A percentile compares a stretch with the other conserved stretches of the same genome.
phyloP scores from a whole-genome alignment of 495 filamentous ascomycete genomes.

The Mycothermus thermophilus region DNA sequence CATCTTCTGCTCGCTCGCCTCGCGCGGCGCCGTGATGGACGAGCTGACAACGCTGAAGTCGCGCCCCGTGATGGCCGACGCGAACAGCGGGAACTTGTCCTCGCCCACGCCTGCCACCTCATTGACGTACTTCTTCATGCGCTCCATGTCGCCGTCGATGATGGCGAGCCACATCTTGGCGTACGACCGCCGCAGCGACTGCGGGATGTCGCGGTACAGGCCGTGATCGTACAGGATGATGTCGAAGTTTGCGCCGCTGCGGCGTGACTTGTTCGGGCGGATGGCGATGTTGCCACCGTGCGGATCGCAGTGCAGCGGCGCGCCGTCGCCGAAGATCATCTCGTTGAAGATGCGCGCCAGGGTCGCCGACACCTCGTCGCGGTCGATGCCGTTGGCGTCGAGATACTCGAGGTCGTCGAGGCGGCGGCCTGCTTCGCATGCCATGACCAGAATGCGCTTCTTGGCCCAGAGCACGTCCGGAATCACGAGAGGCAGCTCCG shows the following conservation, averaged over 20 bases:
- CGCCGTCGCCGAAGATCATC: conserved; percentile 92
- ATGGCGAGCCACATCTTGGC: conserved; percentile 97
- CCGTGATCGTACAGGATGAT: conserved; percentile 98
- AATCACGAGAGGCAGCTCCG: conserved; percentile 65
- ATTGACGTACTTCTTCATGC: conserved; percentile 77
- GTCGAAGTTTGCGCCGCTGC: conserved; percentile 66
- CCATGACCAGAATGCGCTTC: conserved; percentile 88
- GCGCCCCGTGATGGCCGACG: conserved; percentile 88
- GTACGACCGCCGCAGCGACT: conserved; percentile 64
- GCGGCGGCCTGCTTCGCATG: conserved; percentile 73
- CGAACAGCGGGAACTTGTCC: conserved; percentile 90
- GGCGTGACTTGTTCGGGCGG: conserved; percentile 42
- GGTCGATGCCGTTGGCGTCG: conserved; percentile 73
- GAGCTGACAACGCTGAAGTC: conserved; percentile 65
- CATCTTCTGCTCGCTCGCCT: conserved; percentile 59
- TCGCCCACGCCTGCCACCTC: conserved; percentile 83
- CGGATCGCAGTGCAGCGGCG: conserved; percentile 91
- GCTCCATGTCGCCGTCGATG: conserved; percentile 66
- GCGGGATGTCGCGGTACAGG: conserved; percentile 84
- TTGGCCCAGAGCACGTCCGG: conserved; percentile 85
- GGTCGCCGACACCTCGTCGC: conserved; percentile 91
- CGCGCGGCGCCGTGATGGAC: conserved; percentile 46
- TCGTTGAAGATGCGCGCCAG: conserved; percentile 93
- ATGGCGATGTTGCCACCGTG: conserved; percentile 97
- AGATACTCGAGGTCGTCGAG: conserved; percentile 82